Evolutionary conservation across 1,139 yeast species (phyloP), one percentile per base, ranked within the genome.

Genomic region (Candida gigantensis): DNA sequence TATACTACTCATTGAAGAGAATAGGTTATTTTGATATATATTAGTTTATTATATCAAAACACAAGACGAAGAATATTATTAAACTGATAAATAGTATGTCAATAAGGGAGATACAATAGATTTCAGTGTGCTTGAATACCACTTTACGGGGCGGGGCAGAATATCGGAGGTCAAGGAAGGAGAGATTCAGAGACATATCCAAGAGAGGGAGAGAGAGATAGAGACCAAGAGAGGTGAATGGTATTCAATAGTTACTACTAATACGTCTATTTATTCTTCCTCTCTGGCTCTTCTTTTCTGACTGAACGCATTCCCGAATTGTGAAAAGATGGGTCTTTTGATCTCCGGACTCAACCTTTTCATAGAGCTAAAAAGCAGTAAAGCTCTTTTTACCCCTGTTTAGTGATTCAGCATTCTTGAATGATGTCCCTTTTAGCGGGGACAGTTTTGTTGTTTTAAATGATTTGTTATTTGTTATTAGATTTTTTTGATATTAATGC

Each of bases 31-130:
- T 29, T 30, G 33, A 28, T 30, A 30, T 30, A 24, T 30, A 30
- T 30, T 30, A 30, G 24, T 17, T 30, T 30, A 30, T 17, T 19
- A 30, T 30, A 30, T 30, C 33, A 30, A 24, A 19, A 30, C 7
- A 26, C 28, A 26, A 6, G 10, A 14, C 6, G 15, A 5, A 8
- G 17, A 25, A 11, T 6, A 7, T 10, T 7, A 15, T n/a, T 16
- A 7, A 9, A 26, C 6, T 15, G n/a, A 26, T 15, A 9, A 26
- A 8, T 10, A 15, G 17, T 15, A 26, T n/a, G 24, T 20, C 11
- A 29, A 18, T 16, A 4, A 13, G 34, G 14, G 13, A n/a, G 25
- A 23, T 23, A n/a, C 11, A 9, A 7, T n/a, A 23, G 7, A 23
- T 10, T 23, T 8, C 6, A 23, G 11, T 23, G 13, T 23, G 25